Base-by-base conservation (phyloP, 2,329 filamentous ascomycete genomes). In the Phialophora verrucosa region DNA sequence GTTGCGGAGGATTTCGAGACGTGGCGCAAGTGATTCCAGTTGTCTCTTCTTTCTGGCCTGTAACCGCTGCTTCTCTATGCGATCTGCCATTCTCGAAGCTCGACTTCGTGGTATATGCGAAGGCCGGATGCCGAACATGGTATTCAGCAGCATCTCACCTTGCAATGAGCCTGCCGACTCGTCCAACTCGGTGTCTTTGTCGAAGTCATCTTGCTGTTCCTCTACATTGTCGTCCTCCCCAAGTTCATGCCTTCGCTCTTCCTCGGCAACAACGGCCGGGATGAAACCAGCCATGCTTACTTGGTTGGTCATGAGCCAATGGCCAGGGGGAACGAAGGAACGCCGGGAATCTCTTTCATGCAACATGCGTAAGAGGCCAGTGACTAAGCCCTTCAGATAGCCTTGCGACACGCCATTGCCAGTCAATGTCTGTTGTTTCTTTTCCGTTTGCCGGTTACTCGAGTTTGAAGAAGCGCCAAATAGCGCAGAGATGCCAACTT, bases 291-390 rank as follows among this genome's bases (percentile, higher is more conserved):
- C 88, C 89, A 97, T 95, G 73, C 97, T 91, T 64, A 98, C 91
- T 23, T 84, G 83, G 67, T 88, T 90, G 0, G 91, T 95, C 93
- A 98, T 98, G 42, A 98, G 83, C 95, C 95, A 99, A 76, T 97
- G 93, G 57, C 88, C 86, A n/a, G 84, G 80, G 1, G 92, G 90
- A 25, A 98, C 80, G 75, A 98, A 98, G 32, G 86, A 88, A 25
- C 93, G 88, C 66, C 95, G 85, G 7, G 95, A 99, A 77, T 98
- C 94, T 76, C 94, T 85, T 78, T 97, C 93, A 75, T 98, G 97
- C 8, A 97, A 82, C 85, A 96, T 94, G 64, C 90, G 89, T 74
- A 97, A 83, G 0, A 96, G 85, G 2, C 88, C 89, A 2, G 92
- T 96, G 6, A 93, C 87, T 2, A 94, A 83, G n/a, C 85, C 87